Base-by-base conservation (phyloP, 192 early-diverging fungal species). In the Paraglomus brasilianum region DNA sequence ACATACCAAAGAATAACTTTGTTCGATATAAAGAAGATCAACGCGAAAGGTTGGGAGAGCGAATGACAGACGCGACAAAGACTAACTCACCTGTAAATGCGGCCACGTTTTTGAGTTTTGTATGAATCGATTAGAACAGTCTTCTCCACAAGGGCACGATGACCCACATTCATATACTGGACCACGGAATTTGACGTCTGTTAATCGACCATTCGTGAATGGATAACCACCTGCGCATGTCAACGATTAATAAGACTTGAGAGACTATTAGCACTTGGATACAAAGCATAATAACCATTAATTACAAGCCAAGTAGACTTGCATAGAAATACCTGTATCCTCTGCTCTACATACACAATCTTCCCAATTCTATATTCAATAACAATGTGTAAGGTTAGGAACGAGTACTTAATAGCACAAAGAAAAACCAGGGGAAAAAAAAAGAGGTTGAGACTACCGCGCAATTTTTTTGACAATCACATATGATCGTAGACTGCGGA, bases 111-210 rank as follows among this genome's bases (percentile, higher is more conserved):
- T 45, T 38, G 6, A 48, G 24, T 46, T 64, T 64, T 64, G 62
- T 24, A 64, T 64, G 14, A 47, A 30, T 15, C 62, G 19, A 64
- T 64, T 64, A 3, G 44, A 24, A 14, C 62, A 64, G 39, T 13
- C 39, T n/a, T n/a, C 22, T 38, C 49, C 22, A 48, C 62, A 64
- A 13, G 22, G 17, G 38, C 62, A 64, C 21, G 13, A 21, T 36
- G 62, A 64, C 24, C 49, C 49, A 64, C 62, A 64, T 64, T 64
- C 62, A 22, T 64, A 64, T 13, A 64, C 38, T 8, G 45, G 24
- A n/a, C 62, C 62, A n/a, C n/a, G n/a, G n/a, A n/a, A n/a, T n/a
- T n/a, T n/a, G 14, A 64, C 40, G n/a, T 64, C 45, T 1, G 62
- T 48, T 19, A 64, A 44, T 44, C 1, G 45, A 15, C 24, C 45